Evolutionary conservation across 805 yeast genomes (phyloP), one percentile per base, ranked within the genome.

Genomic region (Candida adriatica): DNA sequence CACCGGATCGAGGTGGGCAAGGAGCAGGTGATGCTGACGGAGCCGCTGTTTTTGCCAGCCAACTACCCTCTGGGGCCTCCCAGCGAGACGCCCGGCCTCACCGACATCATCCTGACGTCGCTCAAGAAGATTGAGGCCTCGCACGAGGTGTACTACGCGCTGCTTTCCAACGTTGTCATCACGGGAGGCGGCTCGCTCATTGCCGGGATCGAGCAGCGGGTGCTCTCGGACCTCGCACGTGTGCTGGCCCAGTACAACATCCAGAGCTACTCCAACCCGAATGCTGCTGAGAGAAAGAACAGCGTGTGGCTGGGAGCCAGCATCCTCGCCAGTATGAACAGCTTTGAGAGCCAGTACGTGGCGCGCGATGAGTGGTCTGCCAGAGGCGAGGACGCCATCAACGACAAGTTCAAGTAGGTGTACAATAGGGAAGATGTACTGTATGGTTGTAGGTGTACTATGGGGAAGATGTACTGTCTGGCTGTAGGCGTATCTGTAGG

Each of bases 291-390:
- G 54, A 68, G 94, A 48, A 64, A 68, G 35, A 73, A 70, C 48
- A 72, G 83, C 21, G 68, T 81, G 4, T 83, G 92, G 90, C 69
- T 82, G 27, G 94, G 94, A 13, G 90, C 90, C 4, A 71, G 82
- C 40, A 80, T 84, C 18, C 62, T 83, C 33, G 75, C 87, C 6
- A 73, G 82, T 16, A 66, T 83, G 56, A 90, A 88, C 32, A 77
- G 86, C 4, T 83, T 83, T 63, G 94, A 84, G 48, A 86, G 78
- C 51, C 65, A 74, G 58, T 82, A 87, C 82, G 79, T 83, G 6
- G 68, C 77, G 13, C 72, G 69, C 42, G 70, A 66, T 29, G 94
- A 83, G 48, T 83, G 73, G 51, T 74, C 76, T 32, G 92, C 82
- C 53, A 75, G 68, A 10, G 94, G 94, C 8, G 63, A 56, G 40